phyloP scores from a whole-genome alignment of 1,284 basidiomycete species.

The Gymnopus androsaceus region DNA sequence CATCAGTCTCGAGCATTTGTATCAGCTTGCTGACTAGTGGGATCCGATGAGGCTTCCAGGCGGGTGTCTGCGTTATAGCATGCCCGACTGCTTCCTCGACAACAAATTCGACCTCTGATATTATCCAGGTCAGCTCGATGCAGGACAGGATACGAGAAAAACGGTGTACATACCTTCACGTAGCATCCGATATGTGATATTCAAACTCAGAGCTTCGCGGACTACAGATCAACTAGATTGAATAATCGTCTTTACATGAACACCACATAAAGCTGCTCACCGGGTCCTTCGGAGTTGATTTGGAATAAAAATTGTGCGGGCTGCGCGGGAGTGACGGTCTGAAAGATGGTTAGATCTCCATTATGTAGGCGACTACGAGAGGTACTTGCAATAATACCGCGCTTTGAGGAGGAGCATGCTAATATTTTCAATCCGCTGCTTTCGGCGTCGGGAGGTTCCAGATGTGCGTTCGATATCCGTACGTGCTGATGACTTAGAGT shows the following conservation, averaged over 20 bases:
- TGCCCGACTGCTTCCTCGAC: constrained; percentile 52
- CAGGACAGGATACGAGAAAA: neutral
- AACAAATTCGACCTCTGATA: constrained; percentile 61
- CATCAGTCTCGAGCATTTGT: constrained; percentile 60
- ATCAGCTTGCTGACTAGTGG: constrained; percentile 50
- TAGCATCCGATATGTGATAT: constrained; percentile 70
- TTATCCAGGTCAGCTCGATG: constrained; percentile 8
- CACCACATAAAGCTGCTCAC: constrained; percentile 38
- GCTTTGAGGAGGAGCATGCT: constrained; percentile 44
- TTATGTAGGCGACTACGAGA: neutral
- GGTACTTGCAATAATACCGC: constrained; percentile 41
- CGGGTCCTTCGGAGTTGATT: constrained; percentile 63
- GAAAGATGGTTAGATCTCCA: neutral
- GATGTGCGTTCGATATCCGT: constrained; percentile 59
- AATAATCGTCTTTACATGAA: neutral
- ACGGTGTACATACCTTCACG: constrained; percentile 66
- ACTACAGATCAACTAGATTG: constrained; percentile 37
- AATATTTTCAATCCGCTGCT: constrained; percentile 53
- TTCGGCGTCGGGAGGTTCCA: constrained; percentile 47
- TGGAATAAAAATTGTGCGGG: constrained; percentile 75
- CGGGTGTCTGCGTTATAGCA: constrained; percentile 37
- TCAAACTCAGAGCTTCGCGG: constrained; percentile 61
- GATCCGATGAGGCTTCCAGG: constrained; percentile 36
- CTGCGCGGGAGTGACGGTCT: constrained; percentile 72
- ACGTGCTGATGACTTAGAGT: constrained; percentile 72